Percentiles rank a stretch among this genome's conserved stretches.
Evolutionary conservation across 805 yeast species (phyloP).

Genomic region (Metschnikowia peoriensis): DNA sequence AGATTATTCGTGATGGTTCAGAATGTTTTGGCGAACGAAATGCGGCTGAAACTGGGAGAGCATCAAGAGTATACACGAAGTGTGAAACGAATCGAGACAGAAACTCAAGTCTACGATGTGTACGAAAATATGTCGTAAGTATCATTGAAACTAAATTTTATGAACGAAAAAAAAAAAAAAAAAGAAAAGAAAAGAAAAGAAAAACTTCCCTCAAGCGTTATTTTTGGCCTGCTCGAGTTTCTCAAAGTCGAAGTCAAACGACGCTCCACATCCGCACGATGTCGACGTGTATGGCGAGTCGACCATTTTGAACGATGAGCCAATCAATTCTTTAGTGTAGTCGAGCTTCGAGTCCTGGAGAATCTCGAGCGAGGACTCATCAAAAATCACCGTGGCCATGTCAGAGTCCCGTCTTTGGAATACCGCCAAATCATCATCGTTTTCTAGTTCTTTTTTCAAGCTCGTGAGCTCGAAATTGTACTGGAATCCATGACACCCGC

Average conservation of each 20-base stretch:
- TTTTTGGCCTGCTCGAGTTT: conserved; percentile 29
- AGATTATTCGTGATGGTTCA: background rate
- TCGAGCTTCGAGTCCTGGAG: conserved; percentile 84
- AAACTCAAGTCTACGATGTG: conserved; percentile 4
- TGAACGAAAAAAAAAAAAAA: background rate
- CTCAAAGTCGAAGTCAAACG: conserved; percentile 48
- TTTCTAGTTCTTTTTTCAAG: conserved; percentile 30
- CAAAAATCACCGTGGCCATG: conserved; percentile 67
- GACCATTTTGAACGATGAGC: conserved; percentile 89
- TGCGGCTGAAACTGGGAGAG: background rate
- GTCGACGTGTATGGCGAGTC: conserved; percentile 80
- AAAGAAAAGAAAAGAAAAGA: background rate
- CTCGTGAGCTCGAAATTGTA: conserved; percentile 69
- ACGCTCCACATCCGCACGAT: conserved; percentile 47
- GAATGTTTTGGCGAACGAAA: background rate
- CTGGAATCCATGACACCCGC: conserved; percentile 98
- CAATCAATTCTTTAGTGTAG: conserved; percentile 89
- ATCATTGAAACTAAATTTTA: conserved; percentile 4
- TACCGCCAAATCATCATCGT: conserved; percentile 42
- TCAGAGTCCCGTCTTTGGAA: conserved; percentile 57
- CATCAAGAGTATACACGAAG: background rate
- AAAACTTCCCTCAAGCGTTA: background rate
- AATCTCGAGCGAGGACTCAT: conserved; percentile 75
- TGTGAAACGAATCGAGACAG: background rate
- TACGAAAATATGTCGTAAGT: conserved; percentile 8